Evolutionary conservation across 1,139 yeast genomes (phyloP).

Genomic region (Diutina ranongensis): DNA sequence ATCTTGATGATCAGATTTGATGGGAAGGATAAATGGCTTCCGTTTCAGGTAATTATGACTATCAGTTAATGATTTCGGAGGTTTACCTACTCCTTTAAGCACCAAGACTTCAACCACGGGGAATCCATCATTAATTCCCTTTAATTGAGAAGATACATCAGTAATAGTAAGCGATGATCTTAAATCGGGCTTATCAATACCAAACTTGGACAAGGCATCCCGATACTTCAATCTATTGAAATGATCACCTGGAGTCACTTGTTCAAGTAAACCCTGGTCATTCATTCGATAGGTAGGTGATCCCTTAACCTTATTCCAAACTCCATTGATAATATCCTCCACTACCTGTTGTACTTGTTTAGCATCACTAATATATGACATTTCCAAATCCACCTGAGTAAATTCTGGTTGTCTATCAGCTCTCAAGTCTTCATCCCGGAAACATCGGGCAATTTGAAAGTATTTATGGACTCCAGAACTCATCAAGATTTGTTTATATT

Average conservation of each 20-base stretch:
- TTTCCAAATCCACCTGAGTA: slow-evolving; percentile 89
- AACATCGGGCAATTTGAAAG: slow-evolving; percentile 87
- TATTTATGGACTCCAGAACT: slow-evolving; percentile 83
- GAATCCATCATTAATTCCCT: slow-evolving; percentile 22
- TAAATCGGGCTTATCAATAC: slow-evolving; percentile 92
- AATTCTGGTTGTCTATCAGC: slow-evolving; percentile 97
- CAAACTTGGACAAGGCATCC: slow-evolving; percentile 64
- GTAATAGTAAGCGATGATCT: slow-evolving; percentile 46
- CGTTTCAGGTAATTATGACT: neutral
- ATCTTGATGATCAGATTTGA: neutral
- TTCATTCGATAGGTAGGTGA: slow-evolving; percentile 26
- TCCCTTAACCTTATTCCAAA: slow-evolving; percentile 41
- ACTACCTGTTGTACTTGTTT: slow-evolving; percentile 59
- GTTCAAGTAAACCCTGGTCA: slow-evolving; percentile 15
- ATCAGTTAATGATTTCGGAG: neutral
- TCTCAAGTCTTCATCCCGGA: slow-evolving; percentile 90
- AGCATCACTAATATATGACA: slow-evolving; percentile 64
- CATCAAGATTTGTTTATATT: slow-evolving; percentile 87
- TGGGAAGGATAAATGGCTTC: neutral
- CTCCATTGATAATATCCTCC: slow-evolving; percentile 39
- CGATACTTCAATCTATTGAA: slow-evolving; percentile 34
- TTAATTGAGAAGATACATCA: slow-evolving; percentile 33
- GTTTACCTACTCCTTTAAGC: slow-evolving; percentile 29
- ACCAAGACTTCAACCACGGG: slow-evolving; percentile 68
- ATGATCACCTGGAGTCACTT: slow-evolving; percentile 8